Evolutionary conservation across 768 basidiomycete genomes (phyloP), one percentile per base, ranked within the genome.

Genomic region (Calocybe gangraenosa): DNA sequence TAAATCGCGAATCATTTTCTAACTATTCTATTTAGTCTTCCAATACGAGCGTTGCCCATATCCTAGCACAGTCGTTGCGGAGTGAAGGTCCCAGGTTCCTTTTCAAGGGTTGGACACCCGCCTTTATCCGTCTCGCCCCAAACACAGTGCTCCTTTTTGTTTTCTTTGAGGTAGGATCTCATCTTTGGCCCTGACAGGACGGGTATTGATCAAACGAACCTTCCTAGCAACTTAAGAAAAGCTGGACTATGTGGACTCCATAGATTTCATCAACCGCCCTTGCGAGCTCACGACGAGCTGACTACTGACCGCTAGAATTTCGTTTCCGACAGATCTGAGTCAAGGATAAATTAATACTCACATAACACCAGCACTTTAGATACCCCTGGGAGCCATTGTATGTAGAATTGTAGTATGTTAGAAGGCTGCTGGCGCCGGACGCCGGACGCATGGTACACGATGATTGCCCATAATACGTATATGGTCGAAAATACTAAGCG

Each of bases 41-140:
- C 33, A 69, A 72, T 4, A 62, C 70, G 2, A 69, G 66, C 14
- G 67, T 79, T 2, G 34, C 78, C 17, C 69, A 76, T 43, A 71
- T 89, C 21, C 61, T 89, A 10, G 66, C 63, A 21, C 69, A 62
- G 34, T 87, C 87, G 3, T 64, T 89, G 28, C 75, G 74, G 32
- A 72, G 82, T 55, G 90, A 92, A 69, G 90, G 90, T 0, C 73
- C 79, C 8, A 69, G 72, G 48, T 91, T 92, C 60, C 68, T 92
- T 43, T 87, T 92, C 65, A 91, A 87, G 61, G 90, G 90, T 25
- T 92, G 90, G 90, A 87, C 87, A 14, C 90, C 90, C 2, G 86
- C 90, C 7, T 92, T 90, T 65, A 79, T 86, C 54, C 81, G 90
- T 38, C 65, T 92, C 34, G 88, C 84, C 21, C 89, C 89, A 1